phyloP scores from a whole-genome alignment of 2,329 filamentous ascomycete genomes.

The Penicillium palitans region DNA sequence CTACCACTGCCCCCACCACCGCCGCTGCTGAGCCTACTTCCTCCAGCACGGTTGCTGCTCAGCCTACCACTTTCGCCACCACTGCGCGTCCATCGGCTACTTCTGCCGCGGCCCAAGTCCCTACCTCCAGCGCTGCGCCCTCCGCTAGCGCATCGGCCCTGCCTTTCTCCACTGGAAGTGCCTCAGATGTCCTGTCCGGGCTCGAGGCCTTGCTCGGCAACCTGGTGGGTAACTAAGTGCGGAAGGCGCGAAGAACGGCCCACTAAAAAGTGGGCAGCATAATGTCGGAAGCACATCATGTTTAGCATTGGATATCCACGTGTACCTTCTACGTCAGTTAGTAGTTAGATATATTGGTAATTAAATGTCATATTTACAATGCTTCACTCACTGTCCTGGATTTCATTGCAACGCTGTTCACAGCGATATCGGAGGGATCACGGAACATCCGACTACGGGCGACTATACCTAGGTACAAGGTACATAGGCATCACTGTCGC shows the following conservation, averaged over 20 bases:
- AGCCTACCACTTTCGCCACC: slow-evolving; percentile 22
- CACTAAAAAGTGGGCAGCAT: background rate
- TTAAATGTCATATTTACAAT: background rate
- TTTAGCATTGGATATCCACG: slow-evolving; percentile 1
- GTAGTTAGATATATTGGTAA: slow-evolving; percentile 4
- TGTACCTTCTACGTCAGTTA: background rate
- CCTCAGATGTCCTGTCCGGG: slow-evolving; percentile 16
- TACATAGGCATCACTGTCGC: too few relatives aligned
- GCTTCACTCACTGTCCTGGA: background rate
- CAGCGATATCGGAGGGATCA: slow-evolving; percentile 4
- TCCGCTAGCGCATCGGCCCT: background rate
- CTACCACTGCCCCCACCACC: background rate
- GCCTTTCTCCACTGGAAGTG: slow-evolving; percentile 19
- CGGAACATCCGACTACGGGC: slow-evolving; percentile 1
- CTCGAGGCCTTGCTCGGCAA: slow-evolving; percentile 19
- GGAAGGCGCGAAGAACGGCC: background rate
- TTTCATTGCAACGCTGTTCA: background rate
- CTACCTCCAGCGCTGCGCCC: background rate
- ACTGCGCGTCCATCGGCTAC: slow-evolving; percentile 14
- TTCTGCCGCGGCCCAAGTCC: background rate
- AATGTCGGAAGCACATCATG: background rate
- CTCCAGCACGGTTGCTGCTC: background rate
- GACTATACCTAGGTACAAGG: too few relatives aligned
- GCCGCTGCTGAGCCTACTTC: slow-evolving; percentile 6
- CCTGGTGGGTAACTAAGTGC: slow-evolving; percentile 17